Evolutionary conservation across 129 eudicot genomes (phyloP).

Genomic region (Oenanthe sinensis): DNA sequence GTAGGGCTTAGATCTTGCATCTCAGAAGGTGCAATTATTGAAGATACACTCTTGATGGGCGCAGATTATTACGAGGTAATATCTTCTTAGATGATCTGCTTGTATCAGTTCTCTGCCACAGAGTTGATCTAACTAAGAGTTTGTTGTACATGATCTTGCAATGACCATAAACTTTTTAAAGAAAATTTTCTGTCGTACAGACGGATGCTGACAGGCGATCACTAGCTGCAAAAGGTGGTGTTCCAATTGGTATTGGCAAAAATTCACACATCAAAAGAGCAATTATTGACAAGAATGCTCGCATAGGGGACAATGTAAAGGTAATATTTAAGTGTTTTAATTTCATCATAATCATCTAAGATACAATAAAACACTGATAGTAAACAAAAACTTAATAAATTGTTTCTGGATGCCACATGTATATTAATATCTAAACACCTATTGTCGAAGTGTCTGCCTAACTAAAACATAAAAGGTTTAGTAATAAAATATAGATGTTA

Average conservation of each 20-base stretch:
- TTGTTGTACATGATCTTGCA: not conserved
- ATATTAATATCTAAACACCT: not conserved
- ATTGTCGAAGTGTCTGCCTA: not conserved
- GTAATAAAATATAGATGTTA: not conserved
- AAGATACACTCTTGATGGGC: slow-evolving; percentile 86
- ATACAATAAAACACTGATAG: not conserved
- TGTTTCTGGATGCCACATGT: not conserved
- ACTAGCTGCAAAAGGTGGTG: slow-evolving; percentile 79
- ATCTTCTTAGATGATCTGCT: not conserved
- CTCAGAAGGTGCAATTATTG: slow-evolving; percentile 87
- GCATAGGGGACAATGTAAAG: slow-evolving; percentile 91
- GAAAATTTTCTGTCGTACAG: slow-evolving; percentile 26
- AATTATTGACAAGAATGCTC: slow-evolving; percentile 88
- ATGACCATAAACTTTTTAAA: not conserved
- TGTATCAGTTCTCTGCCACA: not conserved
- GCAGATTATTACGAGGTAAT: slow-evolving; percentile 97
- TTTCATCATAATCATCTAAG: not conserved
- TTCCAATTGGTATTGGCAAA: slow-evolving; percentile 84
- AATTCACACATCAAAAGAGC: slow-evolving; percentile 86
- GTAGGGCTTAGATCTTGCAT: slow-evolving; percentile 94
- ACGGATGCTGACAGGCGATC: slow-evolving; percentile 82
- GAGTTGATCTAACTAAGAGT: not conserved
- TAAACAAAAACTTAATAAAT: too few relatives aligned
- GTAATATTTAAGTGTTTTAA: slow-evolving; percentile 17
- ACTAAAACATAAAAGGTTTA: not conserved